These are phyloP conservation scores for Penicillium pulvis DNA, from an alignment of 495 filamentous ascomycete genomes.

Conservation along the genomic window DNA sequence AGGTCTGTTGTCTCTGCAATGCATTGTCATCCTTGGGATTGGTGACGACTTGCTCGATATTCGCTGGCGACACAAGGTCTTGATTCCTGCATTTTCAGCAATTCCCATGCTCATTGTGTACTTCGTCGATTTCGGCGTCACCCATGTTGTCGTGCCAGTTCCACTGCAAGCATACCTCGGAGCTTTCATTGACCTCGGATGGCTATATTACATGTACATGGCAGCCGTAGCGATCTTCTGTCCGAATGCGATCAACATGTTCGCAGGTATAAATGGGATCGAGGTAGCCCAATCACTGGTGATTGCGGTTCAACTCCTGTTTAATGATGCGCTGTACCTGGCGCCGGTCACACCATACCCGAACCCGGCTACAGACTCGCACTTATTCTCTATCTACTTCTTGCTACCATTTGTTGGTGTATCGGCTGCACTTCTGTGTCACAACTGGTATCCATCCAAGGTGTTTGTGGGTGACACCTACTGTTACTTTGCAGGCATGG, in stretches of 20 bases:
- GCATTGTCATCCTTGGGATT: conserved; percentile 85
- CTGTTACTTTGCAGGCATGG: conserved; percentile 99
- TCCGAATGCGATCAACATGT: conserved; percentile 98
- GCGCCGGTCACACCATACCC: conserved; percentile 67
- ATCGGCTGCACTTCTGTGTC: conserved; percentile 77
- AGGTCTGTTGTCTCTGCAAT: conserved; percentile 87
- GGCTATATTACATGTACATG: conserved; percentile 96
- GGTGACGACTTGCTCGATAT: conserved; percentile 98
- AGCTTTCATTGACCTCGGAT: conserved; percentile 78
- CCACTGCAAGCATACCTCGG: conserved; percentile 83
- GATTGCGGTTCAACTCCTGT: conserved; percentile 77
- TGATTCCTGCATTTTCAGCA: conserved; percentile 92
- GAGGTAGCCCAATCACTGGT: conserved; percentile 93
- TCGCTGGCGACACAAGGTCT: conserved; percentile 96
- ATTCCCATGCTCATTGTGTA: conserved; percentile 96
- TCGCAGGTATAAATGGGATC: conserved; percentile 96
- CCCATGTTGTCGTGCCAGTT: conserved; percentile 85
- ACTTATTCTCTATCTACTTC: conserved; percentile 93
- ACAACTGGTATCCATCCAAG: conserved; percentile 95
- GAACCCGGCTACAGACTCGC: conserved; percentile 93
- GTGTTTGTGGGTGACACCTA: conserved; percentile 99
- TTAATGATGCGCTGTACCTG: conserved; percentile 84
- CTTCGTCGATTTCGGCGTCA: conserved; percentile 97
- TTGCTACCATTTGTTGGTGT: conserved; percentile 93
- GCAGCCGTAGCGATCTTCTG: conserved; percentile 91